These are phyloP conservation scores for Aphanomyces astaci DNA, from an alignment of 352 stramenopile species.

Conservation along the genomic window DNA sequence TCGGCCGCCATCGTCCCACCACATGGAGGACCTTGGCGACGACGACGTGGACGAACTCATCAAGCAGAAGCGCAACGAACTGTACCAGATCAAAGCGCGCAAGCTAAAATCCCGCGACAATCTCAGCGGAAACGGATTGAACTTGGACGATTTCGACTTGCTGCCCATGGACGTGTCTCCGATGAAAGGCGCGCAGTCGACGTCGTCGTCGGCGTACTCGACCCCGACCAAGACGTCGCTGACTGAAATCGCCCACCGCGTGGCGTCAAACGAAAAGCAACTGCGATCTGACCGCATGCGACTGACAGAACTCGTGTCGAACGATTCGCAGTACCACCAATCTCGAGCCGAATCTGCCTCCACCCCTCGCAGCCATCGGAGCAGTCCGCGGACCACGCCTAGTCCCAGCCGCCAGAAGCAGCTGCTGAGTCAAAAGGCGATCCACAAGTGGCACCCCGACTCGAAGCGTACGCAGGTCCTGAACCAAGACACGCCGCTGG, in stretches of 20 bases:
- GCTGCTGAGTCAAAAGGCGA: slow-evolving; percentile 26
- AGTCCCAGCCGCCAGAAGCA: slow-evolving; percentile 1
- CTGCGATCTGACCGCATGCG: slow-evolving; percentile 54
- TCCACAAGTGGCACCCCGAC: slow-evolving; percentile 39
- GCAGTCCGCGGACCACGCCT: not conserved
- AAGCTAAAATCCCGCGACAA: slow-evolving; percentile 15
- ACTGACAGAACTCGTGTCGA: slow-evolving; percentile 55
- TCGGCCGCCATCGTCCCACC: not conserved
- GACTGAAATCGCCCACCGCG: slow-evolving; percentile 27
- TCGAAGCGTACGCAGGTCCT: slow-evolving; percentile 28
- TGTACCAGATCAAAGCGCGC: slow-evolving; percentile 23
- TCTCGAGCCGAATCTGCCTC: slow-evolving; percentile 22
- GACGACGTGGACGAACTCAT: slow-evolving; percentile 25
- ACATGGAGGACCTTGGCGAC: slow-evolving; percentile 11
- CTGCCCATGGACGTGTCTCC: not conserved
- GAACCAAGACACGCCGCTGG: slow-evolving; percentile 25
- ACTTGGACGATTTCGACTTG: slow-evolving; percentile 9
- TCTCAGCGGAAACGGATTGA: not conserved
- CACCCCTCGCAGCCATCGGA: not conserved
- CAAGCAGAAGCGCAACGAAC: slow-evolving; percentile 17
- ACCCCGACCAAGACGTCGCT: slow-evolving; percentile 30
- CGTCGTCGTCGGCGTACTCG: slow-evolving; percentile 1
- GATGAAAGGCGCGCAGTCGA: not conserved
- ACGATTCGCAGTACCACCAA: slow-evolving; percentile 49
- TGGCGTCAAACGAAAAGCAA: slow-evolving; percentile 11